Evolutionary conservation across 768 basidiomycete species (phyloP).

Genomic region (Tricholoma flavovirens): DNA sequence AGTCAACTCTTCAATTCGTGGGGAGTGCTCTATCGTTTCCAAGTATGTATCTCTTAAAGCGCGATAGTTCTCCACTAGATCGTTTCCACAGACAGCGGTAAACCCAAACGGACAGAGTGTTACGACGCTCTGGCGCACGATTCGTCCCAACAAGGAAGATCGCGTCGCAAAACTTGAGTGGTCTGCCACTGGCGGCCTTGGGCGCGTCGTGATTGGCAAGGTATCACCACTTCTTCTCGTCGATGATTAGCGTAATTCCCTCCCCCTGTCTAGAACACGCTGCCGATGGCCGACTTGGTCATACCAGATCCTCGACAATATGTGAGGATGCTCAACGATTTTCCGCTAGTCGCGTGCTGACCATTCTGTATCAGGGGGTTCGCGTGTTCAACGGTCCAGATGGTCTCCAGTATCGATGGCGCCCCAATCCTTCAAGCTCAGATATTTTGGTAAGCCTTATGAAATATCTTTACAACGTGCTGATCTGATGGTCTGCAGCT

Average conservation of each 20-base stretch:
- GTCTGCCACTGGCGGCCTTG: constrained; percentile 76
- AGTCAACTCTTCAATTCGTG: constrained; percentile 78
- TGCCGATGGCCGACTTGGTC: constrained; percentile 81
- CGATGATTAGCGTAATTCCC: constrained; percentile 19
- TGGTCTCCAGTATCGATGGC: constrained; percentile 75
- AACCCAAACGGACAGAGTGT: constrained; percentile 59
- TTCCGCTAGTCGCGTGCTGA: constrained; percentile 14
- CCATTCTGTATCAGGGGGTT: constrained; percentile 36
- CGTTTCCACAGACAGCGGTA: constrained; percentile 52
- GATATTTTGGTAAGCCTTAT: constrained; percentile 53
- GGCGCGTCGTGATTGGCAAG: constrained; percentile 83
- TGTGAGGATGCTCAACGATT: constrained; percentile 34
- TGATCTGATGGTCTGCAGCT: constrained; percentile 41
- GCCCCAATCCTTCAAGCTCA: constrained; percentile 51
- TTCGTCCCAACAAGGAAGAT: constrained; percentile 81
- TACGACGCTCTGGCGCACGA: constrained; percentile 76
- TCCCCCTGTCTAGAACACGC: constrained; percentile 48
- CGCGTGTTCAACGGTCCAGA: constrained; percentile 81
- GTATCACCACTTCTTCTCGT: constrained; percentile 30
- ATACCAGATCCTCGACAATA: constrained; percentile 57
- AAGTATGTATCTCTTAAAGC: constrained; percentile 37
- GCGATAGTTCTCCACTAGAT: constrained; percentile 10
- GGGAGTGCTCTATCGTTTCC: constrained; percentile 78
- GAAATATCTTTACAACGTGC: constrained; percentile 13
- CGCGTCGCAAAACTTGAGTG: constrained; percentile 86